Evolutionary conservation across 495 filamentous ascomycete species (phyloP).

Genomic region (Penicillium macrosclerotiorum): DNA sequence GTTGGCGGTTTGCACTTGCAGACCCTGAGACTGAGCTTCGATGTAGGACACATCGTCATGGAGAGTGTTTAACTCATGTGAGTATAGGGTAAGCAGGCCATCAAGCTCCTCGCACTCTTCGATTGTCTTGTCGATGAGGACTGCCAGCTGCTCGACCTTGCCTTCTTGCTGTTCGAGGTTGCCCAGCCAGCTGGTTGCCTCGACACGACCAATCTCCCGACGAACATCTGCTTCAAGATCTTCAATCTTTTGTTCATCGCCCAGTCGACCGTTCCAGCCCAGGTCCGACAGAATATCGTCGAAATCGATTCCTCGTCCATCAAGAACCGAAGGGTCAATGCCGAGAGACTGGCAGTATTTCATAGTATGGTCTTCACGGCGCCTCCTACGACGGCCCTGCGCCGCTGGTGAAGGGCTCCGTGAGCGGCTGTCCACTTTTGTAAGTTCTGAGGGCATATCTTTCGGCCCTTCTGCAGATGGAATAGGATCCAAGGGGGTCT

Average conservation of each 20-base stretch:
- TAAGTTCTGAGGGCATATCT: conserved; percentile 31
- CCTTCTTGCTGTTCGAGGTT: conserved; percentile 88
- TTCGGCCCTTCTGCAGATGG: conserved; percentile 27
- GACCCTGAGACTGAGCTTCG: conserved; percentile 91
- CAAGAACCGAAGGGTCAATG: conserved; percentile 67
- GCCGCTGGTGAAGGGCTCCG: conserved; percentile 40
- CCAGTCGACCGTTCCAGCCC: conserved; percentile 79
- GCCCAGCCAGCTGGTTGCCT: conserved; percentile 89
- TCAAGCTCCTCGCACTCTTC: conserved; percentile 95
- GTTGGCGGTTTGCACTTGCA: conserved; percentile 96
- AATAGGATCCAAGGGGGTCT: conserved; percentile 30
- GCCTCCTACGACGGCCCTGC: conserved; percentile 53
- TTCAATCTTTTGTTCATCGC: conserved; percentile 70
- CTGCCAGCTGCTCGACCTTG: conserved; percentile 76
- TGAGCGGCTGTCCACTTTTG: conserved; percentile 26
- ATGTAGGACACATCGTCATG: conserved; percentile 96
- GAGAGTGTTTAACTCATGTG: conserved; percentile 87
- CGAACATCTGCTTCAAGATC: conserved; percentile 79
- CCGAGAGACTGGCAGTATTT: conserved; percentile 77
- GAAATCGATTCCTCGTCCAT: conserved; percentile 67
- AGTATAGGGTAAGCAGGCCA: conserved; percentile 87
- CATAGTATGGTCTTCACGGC: conserved; percentile 68
- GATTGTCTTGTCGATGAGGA: conserved; percentile 81
- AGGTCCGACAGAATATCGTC: conserved; percentile 81
- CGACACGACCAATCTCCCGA: conserved; percentile 82